Percentiles rank a stretch among this genome's conserved stretches.
These are phyloP conservation scores for Penicillium simplicissimum DNA, from an alignment of 495 filamentous ascomycete genomes.

Conservation along the genomic window DNA sequence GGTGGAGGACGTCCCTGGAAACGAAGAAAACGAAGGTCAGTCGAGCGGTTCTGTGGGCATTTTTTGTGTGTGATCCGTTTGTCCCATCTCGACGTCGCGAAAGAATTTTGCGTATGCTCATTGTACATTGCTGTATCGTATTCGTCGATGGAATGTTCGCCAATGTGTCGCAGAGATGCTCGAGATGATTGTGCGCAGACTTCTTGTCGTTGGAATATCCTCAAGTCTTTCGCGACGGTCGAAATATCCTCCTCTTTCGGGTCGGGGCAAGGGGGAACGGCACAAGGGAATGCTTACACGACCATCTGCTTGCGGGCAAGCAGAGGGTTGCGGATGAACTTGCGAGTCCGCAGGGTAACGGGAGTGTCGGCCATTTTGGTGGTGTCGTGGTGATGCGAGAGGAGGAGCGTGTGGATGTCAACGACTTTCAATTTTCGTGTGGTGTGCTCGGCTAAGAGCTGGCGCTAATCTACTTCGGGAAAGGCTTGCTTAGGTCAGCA, in stretches of 20 bases:
- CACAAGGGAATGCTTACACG: conserved; percentile 71
- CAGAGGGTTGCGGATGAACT: conserved; percentile 99
- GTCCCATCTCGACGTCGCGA: conserved; percentile 1
- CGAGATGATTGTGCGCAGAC: not conserved
- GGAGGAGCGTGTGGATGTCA: conserved; percentile 26
- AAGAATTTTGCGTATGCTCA: not conserved
- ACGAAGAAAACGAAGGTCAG: conserved; percentile 26
- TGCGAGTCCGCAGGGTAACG: conserved; percentile 98
- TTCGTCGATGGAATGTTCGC: not conserved
- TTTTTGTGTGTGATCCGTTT: not conserved
- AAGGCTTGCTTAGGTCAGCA: conserved; percentile 8
- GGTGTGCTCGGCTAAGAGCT: conserved; percentile 49
- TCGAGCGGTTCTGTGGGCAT: conserved; percentile 6
- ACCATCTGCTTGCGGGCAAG: conserved; percentile 99
- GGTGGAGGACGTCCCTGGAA: conserved; percentile 96
- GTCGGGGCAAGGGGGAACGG: conserved; percentile 15
- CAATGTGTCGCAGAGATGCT: not conserved
- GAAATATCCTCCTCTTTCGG: conserved; percentile 20
- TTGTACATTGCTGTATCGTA: not conserved
- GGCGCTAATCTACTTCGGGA: conserved; percentile 29
- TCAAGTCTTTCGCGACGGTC: conserved; percentile 15
- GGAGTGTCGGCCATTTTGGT: conserved; percentile 86
- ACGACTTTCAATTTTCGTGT: conserved; percentile 44
- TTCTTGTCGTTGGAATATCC: not conserved
- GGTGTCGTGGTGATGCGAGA: conserved; percentile 39